Evolutionary conservation across 805 yeast species (phyloP).

Genomic region (Lachancea cidri): DNA sequence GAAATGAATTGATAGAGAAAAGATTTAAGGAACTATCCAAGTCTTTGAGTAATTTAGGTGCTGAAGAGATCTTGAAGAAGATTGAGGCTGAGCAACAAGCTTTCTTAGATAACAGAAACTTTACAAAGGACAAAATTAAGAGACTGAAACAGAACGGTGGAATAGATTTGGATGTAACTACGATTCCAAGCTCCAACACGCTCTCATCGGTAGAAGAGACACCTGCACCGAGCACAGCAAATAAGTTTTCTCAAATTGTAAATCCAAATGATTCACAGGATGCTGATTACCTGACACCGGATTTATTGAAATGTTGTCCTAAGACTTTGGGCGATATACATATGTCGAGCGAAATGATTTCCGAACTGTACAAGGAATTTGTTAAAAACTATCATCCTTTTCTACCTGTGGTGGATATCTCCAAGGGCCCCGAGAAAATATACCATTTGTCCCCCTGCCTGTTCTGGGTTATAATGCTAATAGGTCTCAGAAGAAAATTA

Average conservation of each 20-base stretch:
- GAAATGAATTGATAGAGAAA: conserved; percentile 74
- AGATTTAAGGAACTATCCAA: conserved; percentile 68
- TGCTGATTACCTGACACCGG: conserved; percentile 25
- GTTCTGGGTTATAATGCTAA: conserved; percentile 90
- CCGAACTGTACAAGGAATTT: conserved; percentile 61
- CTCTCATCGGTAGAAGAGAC: neutral
- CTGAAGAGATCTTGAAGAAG: conserved; percentile 28
- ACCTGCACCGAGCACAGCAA: conserved; percentile 2
- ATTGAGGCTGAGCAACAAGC: conserved; percentile 24
- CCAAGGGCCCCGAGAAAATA: conserved; percentile 75
- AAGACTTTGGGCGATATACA: conserved; percentile 68
- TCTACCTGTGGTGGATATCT: conserved; percentile 80
- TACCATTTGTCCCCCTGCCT: conserved; percentile 79
- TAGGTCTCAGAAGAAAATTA: conserved; percentile 64
- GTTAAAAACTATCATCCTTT: conserved; percentile 76
- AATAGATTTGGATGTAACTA: neutral
- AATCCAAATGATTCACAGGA: neutral
- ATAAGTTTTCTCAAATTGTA: neutral
- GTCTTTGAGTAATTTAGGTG: conserved; percentile 36
- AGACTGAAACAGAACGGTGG: conserved; percentile 9
- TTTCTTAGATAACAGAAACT: conserved; percentile 25
- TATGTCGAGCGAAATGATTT: conserved; percentile 56
- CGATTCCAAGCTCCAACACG: neutral
- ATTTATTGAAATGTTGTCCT: conserved; percentile 50
- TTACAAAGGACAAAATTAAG: conserved; percentile 28